A percentile compares a stretch with the other conserved stretches of the same genome.
phyloP scores from a whole-genome alignment of 2,329 filamentous ascomycete genomes.

The Pseudogymnoascus sp. region DNA sequence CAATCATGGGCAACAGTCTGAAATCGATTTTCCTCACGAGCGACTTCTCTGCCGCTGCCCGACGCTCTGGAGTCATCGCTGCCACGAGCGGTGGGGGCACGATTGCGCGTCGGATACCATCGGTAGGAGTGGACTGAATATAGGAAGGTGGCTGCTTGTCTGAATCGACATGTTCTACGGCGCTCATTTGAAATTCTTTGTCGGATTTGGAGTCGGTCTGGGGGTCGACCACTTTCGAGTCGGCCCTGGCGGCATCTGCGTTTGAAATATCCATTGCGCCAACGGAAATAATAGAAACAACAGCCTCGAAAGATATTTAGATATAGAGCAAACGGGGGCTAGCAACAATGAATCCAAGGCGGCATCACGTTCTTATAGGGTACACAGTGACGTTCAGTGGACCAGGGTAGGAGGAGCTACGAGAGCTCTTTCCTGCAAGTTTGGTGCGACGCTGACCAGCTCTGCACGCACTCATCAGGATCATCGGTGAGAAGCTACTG shows the following conservation, averaged over 20 bases:
- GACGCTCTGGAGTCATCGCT: conserved; percentile 42
- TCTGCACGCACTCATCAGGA: background rate
- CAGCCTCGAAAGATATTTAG: background rate
- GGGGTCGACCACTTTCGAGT: background rate
- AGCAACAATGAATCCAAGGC: background rate
- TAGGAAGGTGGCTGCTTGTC: background rate
- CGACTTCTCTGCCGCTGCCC: conserved; percentile 44
- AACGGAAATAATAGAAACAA: background rate
- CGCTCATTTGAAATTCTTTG: background rate
- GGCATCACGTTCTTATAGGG: background rate
- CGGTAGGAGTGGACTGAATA: background rate
- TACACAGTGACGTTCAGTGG: background rate
- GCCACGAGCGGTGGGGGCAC: conserved; percentile 5
- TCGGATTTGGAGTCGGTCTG: background rate
- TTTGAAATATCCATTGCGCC: background rate
- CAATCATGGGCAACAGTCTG: conserved; percentile 57
- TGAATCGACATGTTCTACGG: background rate
- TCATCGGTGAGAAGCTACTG: background rate
- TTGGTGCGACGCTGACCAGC: background rate
- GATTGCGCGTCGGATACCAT: background rate
- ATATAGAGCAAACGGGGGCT: background rate
- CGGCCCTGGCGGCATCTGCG: background rate
- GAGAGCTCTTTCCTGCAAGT: background rate
- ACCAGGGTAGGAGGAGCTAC: background rate
- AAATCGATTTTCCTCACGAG: conserved; percentile 59